phyloP scores from a whole-genome alignment of 1,284 basidiomycete genomes.

The Cryptococcus sp. region DNA sequence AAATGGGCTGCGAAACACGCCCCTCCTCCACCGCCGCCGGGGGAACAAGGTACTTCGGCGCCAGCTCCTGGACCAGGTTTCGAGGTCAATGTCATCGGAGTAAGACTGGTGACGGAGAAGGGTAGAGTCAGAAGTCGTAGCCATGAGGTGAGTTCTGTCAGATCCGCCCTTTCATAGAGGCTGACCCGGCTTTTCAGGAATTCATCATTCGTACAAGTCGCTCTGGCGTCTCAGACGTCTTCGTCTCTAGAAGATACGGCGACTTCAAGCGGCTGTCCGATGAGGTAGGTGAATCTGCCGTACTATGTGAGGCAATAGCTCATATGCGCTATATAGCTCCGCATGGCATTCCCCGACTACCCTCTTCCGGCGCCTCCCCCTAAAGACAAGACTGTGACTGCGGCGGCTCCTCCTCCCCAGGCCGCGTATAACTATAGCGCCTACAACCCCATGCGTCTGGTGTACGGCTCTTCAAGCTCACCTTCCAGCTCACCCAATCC shows the following conservation, averaged over 20 bases:
- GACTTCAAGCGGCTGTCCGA: constrained; percentile 86
- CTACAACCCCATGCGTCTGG: constrained; percentile 48
- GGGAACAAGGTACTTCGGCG: not conserved
- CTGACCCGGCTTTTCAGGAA: constrained; percentile 61
- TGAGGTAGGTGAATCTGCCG: constrained; percentile 61
- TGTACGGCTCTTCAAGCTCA: constrained; percentile 51
- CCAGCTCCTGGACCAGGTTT: constrained; percentile 54
- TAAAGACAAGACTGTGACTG: constrained; percentile 78
- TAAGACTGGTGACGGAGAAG: constrained; percentile 76
- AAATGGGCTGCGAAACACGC: constrained; percentile 53
- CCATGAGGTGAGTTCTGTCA: constrained; percentile 68
- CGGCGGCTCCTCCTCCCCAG: constrained; percentile 32
- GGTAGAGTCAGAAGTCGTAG: constrained; percentile 76
- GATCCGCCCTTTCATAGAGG: not conserved
- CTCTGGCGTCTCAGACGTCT: constrained; percentile 70
- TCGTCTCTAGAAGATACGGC: constrained; percentile 89
- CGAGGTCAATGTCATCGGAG: constrained; percentile 84
- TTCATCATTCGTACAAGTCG: constrained; percentile 89
- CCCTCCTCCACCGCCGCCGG: constrained; percentile 17
- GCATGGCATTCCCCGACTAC: constrained; percentile 77
- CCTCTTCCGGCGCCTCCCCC: constrained; percentile 74
- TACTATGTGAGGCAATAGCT: not conserved
- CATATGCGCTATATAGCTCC: constrained; percentile 61
- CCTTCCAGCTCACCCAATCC: constrained; percentile 19
- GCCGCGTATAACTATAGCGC: constrained; percentile 37